Percentiles rank a stretch among this genome's conserved stretches.
Conservation (phyloP, 257 asterid species). For the Agastache rugosa region DNA sequence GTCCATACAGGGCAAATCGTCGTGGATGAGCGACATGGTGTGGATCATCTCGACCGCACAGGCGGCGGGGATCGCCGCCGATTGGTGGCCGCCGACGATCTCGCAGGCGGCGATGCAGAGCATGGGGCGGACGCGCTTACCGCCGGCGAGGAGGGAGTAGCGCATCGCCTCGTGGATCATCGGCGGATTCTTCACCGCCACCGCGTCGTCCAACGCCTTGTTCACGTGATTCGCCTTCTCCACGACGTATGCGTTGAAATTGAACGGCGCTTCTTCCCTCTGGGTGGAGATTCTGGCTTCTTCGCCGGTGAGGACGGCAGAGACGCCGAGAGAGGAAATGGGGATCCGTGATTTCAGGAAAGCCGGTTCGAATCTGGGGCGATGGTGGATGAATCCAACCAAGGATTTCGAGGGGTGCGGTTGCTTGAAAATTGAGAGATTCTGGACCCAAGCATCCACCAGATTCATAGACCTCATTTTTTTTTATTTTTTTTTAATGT, state of each 20-base stretch:
- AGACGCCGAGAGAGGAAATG: constrained; percentile 7
- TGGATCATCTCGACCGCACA: constrained; percentile 91
- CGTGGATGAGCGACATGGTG: constrained; percentile 77
- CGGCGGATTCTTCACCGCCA: constrained; percentile 55
- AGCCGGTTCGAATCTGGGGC: constrained; percentile 26
- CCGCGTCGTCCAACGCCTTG: constrained; percentile 60
- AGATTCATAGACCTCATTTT: constrained; percentile 48
- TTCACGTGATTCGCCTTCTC: constrained; percentile 60
- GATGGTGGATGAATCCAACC: constrained; percentile 12
- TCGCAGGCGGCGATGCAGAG: constrained; percentile 84
- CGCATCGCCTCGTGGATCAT: constrained; percentile 77
- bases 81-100: constrained; percentile 69
- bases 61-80: constrained; percentile 72
- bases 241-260: constrained; percentile 54
- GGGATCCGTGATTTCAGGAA: constrained; percentile 18
- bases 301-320: constrained; percentile 45
- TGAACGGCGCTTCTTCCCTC: constrained; percentile 40
- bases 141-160: constrained; percentile 74
- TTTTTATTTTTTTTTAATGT: not conserved
- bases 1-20: constrained; percentile 82
- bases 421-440: constrained; percentile 37
- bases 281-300: constrained; percentile 25
- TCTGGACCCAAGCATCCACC: constrained; percentile 42
- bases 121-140: constrained; percentile 77
- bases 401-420: constrained; percentile 31